Evolutionary conservation across 2,329 filamentous ascomycete species (phyloP).

Genomic region (Penicillium griseofulvum): DNA sequence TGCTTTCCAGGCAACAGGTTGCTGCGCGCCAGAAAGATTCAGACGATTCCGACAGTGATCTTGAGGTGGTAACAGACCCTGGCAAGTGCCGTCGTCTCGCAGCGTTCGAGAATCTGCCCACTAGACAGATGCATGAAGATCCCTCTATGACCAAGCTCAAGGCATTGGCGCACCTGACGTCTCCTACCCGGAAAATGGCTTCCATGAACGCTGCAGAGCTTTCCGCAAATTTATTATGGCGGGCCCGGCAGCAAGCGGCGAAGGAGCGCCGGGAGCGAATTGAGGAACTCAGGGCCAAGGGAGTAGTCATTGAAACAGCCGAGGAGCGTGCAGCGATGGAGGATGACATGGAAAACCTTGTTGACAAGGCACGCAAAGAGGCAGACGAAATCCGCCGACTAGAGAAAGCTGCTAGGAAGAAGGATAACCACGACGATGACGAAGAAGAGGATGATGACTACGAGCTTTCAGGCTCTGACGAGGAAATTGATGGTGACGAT

Average conservation of each 20-base stretch:
- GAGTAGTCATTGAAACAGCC: constrained; percentile 75
- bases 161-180: constrained; percentile 69
- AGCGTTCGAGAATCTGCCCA: constrained; percentile 69
- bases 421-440: constrained; percentile 56
- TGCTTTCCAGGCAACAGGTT: constrained; percentile 39
- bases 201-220: constrained; percentile 69
- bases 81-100: constrained; percentile 45
- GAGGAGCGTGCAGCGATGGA: constrained; percentile 83
- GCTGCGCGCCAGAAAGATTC: constrained; percentile 32
- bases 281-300: constrained; percentile 72
- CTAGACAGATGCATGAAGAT: constrained; percentile 59
- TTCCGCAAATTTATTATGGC: constrained; percentile 64
- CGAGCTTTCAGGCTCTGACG: constrained; percentile 49
- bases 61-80: constrained; percentile 60
- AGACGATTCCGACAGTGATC: constrained; percentile 53
- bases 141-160: constrained; percentile 66
- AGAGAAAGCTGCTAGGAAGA: constrained; percentile 71
- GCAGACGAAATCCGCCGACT: constrained; percentile 73
- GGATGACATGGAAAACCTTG: constrained; percentile 80
- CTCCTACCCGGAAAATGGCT: constrained; percentile 52
- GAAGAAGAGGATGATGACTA: constrained; percentile 51
- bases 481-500: constrained; percentile 39
- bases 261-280: constrained; percentile 74
- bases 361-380: constrained; percentile 79
- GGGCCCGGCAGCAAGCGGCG: constrained; percentile 76